phyloP scores from a whole-genome alignment of 2,329 filamentous ascomycete genomes.

The Blumeriella jaapii region DNA sequence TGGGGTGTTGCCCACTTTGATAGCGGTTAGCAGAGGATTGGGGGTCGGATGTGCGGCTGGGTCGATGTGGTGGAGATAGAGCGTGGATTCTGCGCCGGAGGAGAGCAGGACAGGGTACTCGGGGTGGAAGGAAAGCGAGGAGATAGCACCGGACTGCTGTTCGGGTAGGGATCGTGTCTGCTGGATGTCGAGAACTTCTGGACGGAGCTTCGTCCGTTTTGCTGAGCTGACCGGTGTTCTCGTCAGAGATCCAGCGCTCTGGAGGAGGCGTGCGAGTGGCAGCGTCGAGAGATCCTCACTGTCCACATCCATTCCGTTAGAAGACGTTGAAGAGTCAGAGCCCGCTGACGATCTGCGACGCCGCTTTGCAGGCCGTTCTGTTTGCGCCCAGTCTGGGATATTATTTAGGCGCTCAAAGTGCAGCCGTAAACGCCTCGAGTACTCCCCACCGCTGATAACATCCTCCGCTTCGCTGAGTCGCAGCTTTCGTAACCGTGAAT shows the following conservation, averaged over 20 bases:
- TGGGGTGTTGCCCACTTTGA: slow-evolving; percentile 77
- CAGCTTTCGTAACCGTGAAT: slow-evolving; percentile 70
- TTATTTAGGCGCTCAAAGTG: slow-evolving; percentile 58
- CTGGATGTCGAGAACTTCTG: slow-evolving; percentile 85
- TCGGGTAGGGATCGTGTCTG: slow-evolving; percentile 76
- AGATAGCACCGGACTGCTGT: slow-evolving; percentile 66
- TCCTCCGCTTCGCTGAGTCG: slow-evolving; percentile 74
- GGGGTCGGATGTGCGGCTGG: slow-evolving; percentile 63
- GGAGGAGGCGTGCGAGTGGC: slow-evolving; percentile 70
- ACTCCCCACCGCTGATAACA: slow-evolving; percentile 75
- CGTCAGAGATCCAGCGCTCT: slow-evolving; percentile 58
- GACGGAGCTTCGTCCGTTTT: slow-evolving; percentile 63
- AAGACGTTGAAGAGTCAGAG: slow-evolving; percentile 28
- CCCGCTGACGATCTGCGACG: slow-evolving; percentile 39
- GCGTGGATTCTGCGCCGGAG: slow-evolving; percentile 71
- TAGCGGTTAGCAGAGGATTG: slow-evolving; percentile 80
- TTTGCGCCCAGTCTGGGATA: slow-evolving; percentile 47
- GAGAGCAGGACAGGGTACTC: slow-evolving; percentile 80
- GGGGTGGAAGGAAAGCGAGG: slow-evolving; percentile 81
- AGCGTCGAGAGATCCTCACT: slow-evolving; percentile 54
- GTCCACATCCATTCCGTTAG: slow-evolving; percentile 39
- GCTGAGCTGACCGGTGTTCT: slow-evolving; percentile 32
- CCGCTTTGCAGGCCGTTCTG: slow-evolving; percentile 39
- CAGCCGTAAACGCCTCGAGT: slow-evolving; percentile 64
- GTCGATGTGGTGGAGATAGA: slow-evolving; percentile 83